A percentile compares a stretch with the other conserved stretches of the same genome.
These are phyloP conservation scores for Pyrus bretschneideri DNA, from an alignment of 306 rosid species.

Conservation along the genomic window DNA sequence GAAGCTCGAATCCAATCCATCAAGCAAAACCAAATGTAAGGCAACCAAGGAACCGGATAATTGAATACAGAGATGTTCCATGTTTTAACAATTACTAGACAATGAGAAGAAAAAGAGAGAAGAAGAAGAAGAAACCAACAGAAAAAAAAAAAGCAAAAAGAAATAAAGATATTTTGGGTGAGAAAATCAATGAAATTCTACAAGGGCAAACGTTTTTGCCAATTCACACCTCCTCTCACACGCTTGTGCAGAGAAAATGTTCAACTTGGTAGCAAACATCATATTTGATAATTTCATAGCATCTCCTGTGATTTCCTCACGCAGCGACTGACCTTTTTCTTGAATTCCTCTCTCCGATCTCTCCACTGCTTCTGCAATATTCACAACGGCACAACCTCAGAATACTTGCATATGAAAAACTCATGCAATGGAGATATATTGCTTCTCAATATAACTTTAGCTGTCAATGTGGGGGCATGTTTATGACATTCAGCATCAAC, in stretches of 20 bases:
- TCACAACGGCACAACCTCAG: conserved; percentile 1
- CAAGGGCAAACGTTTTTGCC: conserved; percentile 31
- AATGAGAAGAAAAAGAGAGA: not conserved
- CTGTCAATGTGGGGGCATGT: not conserved
- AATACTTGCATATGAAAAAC: not conserved
- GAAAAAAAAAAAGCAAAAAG: conserved; percentile 10
- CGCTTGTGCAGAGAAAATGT: conserved; percentile 24
- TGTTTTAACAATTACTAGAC: conserved; percentile 33
- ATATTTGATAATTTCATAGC: conserved; percentile 34
- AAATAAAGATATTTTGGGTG: conserved; percentile 28
- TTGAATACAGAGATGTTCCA: conserved; percentile 45
- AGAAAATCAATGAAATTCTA: conserved; percentile 49
- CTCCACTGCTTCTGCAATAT: conserved; percentile 92
- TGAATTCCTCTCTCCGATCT: conserved; percentile 89
- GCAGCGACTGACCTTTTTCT: conserved; percentile 87
- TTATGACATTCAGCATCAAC: not conserved
- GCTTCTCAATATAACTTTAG: not conserved
- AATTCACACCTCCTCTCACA: conserved; percentile 23
- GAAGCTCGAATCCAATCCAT: not conserved
- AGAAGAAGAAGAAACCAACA: not conserved
- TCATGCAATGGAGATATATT: not conserved
- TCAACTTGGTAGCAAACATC: not conserved
- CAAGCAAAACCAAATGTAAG: not conserved
- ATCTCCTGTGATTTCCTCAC: conserved; percentile 78
- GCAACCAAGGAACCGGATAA: conserved; percentile 1